Evolutionary conservation across 129 eudicot species (phyloP), one percentile per base, ranked within the genome.

Genomic region (Tagetes erecta): DNA sequence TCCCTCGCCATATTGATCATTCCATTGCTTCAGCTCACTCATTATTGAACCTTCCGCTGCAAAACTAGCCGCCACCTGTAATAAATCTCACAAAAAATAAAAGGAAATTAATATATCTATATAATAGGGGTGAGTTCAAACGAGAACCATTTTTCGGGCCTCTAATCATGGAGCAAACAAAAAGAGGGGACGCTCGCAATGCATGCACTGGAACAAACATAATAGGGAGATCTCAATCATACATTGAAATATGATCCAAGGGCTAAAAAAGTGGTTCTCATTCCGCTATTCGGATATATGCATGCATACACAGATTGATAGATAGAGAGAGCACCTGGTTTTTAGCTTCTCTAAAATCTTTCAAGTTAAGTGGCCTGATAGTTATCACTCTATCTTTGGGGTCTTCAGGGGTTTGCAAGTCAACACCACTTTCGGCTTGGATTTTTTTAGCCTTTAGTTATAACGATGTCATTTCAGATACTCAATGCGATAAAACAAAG

Each of bases 1-100:
- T 33, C 99, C 99, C 84, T 91, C 99, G 0, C 99, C 99, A 39
- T 83, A 90, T 59, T 73, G 83, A 35, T 91, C 95, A 47, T 91
- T 95, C 97, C 99, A 91, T 64, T 91, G 96, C 83, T 95, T 95
- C 81, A 91, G 84, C 81, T 91, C 99, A 1, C 68, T 79, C 99
- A 95, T 95, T 76, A 87, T 81, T 1, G 91, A 80, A 13, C 99
- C 96, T 70, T 80, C 97, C 1, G 97, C 64, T 55, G 97, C 94
- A 83, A 95, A 95, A 82, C 99, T 95, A 63, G 99, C 90, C 3
- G 97, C 94, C 76, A 95, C 96, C 99, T 94, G 90, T 71, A 40
- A 20, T 6, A 1, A 20, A 35, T 8, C 12, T 39, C 30, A 11
- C 9, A 10, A 56, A 55, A 33, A 20, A 20, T 20, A 20, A 20